Conservation (phyloP, 148 eudicot species). For the Salicornia ramosissima region DNA sequence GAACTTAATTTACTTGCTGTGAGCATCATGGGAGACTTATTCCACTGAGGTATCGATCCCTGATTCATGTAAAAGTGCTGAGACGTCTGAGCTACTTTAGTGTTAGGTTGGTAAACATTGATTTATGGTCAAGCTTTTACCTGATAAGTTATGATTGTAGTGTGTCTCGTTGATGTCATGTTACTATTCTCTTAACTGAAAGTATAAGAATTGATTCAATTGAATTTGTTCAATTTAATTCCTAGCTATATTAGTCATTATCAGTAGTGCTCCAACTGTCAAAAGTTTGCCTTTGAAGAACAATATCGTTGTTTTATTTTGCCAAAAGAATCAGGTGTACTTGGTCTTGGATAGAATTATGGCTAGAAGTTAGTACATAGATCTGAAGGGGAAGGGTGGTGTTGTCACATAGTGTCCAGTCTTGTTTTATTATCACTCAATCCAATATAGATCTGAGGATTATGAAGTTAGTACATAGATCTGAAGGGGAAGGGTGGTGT, state of each 20-base stretch:
- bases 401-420: neutral
- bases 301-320: neutral
- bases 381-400: neutral
- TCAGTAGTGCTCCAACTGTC: neutral
- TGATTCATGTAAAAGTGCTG: no score
- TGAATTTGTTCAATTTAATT: neutral
- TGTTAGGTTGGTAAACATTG: neutral
- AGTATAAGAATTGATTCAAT: neutral
- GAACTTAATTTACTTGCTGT: neutral
- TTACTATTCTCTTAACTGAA: neutral
- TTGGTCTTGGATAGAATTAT: neutral
- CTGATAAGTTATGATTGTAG: neutral
- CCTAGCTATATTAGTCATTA: neutral
- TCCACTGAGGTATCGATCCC: no score
- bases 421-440: no score
- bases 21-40: conserved; percentile 1
- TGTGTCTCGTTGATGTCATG: neutral
- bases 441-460: neutral
- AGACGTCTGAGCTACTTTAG: neutral
- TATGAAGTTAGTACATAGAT: neutral
- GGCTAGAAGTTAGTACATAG: neutral
- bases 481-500: neutral
- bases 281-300: neutral
- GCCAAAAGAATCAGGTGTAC: neutral
- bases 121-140: neutral